Percentiles rank a stretch among this genome's conserved stretches.
phyloP scores from a whole-genome alignment of 116 monocot species.

The Trichopus zeylanicus region DNA sequence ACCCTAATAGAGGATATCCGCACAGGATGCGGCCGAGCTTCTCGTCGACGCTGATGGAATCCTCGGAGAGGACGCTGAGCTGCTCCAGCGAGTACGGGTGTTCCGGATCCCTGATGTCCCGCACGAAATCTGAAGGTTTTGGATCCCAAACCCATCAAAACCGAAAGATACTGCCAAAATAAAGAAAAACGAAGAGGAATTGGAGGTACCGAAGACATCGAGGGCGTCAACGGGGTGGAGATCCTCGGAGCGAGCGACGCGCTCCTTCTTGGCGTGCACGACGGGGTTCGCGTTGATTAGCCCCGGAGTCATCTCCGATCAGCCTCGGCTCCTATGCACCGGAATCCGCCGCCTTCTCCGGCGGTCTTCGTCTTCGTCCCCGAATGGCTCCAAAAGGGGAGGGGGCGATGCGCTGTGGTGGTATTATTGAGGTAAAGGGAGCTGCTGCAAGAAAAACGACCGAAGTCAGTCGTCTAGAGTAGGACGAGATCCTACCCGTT shows the following conservation, averaged over 20 bases:
- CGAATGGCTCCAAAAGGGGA: too few species aligned
- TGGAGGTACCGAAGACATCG: conserved; percentile 52
- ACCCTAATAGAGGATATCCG: too few species aligned
- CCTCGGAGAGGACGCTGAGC: conserved; percentile 78
- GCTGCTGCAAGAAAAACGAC: too few species aligned
- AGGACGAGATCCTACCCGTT: too few species aligned
- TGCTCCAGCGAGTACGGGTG: conserved; percentile 91
- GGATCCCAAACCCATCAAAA: conserved; percentile 7
- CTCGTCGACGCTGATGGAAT: conserved; percentile 66
- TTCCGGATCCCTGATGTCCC: conserved; percentile 89
- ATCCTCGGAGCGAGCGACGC: conserved; percentile 31
- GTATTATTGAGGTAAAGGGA: too few species aligned
- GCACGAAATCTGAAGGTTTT: conserved; percentile 40
- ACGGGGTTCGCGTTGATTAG: conserved; percentile 77
- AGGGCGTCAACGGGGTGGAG: conserved; percentile 31
- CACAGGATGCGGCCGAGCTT: conserved; percentile 68
- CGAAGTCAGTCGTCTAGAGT: too few species aligned
- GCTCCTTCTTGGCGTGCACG: conserved; percentile 56
- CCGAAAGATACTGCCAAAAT: neutral
- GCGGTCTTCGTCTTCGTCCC: too few species aligned
- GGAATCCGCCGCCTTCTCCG: too few species aligned
- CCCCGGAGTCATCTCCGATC: conserved; percentile 53
- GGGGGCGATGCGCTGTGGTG: too few species aligned
- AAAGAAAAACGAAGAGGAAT: conserved; percentile 12
- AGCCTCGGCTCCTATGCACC: neutral